Evolutionary conservation across 1,139 yeast genomes (phyloP), one percentile per base, ranked within the genome.

Genomic region (Blastobotrys serpentis): DNA sequence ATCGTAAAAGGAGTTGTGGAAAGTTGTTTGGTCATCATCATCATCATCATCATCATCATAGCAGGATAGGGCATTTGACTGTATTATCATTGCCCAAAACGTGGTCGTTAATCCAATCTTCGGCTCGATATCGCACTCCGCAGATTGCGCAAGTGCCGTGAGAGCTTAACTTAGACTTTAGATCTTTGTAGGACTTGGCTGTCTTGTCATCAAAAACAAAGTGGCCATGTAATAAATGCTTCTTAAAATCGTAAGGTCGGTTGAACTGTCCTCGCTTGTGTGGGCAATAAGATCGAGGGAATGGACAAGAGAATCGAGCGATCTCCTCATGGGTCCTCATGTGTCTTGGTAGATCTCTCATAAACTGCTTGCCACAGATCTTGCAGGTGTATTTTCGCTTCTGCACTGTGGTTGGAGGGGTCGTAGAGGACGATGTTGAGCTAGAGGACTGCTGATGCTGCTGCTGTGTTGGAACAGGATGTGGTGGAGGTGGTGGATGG

Each of bases 191-290:
- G 40, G 72, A 70, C 43, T 76, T 75, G 7, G 76, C 76, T 38
- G 59, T 58, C 32, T 70, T 67, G 5, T 74, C 72, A 52, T 78
- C 74, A 61, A 81, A 82, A 43, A 64, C 66, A 60, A 82, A 82
- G 57, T 82, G 88, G 45, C 78, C 72, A 60, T 82, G 84, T 38
- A 82, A 67, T 52, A 82, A 66, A 61, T 82, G 88, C 58, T 82
- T 82, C 60, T 82, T 82, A 66, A 72, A 81, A 62, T 82, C 88
- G 60, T 82, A 82, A 2, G 84, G 86, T 41, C 88, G 71, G 66
- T 82, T 82, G 66, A 82, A 82, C 55, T 71, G 76, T 18, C 83
- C 84, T 42, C 82, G 74, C 59, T 77, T 80, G 63, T 82, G 87
- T 10, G 75, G 70, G 61, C 88, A 82, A 47, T 69, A 68, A 16